Base-by-base conservation (phyloP, 495 filamentous ascomycete species). In the Penicillium chermesinum region DNA sequence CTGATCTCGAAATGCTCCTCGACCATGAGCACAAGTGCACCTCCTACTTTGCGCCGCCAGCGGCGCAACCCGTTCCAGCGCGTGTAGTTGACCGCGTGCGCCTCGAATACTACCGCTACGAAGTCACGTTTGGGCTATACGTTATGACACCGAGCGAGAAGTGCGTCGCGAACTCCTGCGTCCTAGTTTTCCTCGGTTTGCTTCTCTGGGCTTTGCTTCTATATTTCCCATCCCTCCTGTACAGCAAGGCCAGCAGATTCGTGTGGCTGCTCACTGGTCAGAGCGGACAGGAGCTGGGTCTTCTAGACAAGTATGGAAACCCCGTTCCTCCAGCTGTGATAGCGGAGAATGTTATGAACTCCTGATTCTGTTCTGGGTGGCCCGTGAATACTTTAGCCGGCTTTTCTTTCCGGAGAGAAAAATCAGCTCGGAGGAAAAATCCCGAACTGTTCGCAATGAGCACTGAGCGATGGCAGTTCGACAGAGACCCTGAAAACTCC, bases 101-200 rank as follows among this genome's bases (percentile, higher is more conserved):
- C 52, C 74, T 82, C 40, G 85, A 85, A 61, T 78, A 82, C 53
- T 88, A 88, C 61, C 85, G 86, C 56, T 87, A 87, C 60, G 84
- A 87, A 62, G 85, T 87, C 50, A 87, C 85, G 7, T 84, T 84
- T 58, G 76, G 80, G 27, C 68, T 87, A 17, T 88, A 88, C 63
- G 86, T 87, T 68, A 73, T 88, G 55, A 87, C 83, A 0, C 76
- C 82, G 13, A 79, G 72, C 17, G 85, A 88, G 66, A 86, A 85
- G 48, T 75, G 86, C 47, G 79, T 86, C 42, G 81, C 86, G 64
- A 87, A 75, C 44, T 51, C 63, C n/a, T 72, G 71, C 42, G 67
- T 75, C 15, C 37, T 73, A 0, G 52, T 69, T 7, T 52, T 66
- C 17, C 42, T 72, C 27, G 50, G 44, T 12, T 61, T 74, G 0